Evolutionary conservation across 2,329 filamentous ascomycete genomes (phyloP).

Genomic region (Ceratocystis cubensis): DNA sequence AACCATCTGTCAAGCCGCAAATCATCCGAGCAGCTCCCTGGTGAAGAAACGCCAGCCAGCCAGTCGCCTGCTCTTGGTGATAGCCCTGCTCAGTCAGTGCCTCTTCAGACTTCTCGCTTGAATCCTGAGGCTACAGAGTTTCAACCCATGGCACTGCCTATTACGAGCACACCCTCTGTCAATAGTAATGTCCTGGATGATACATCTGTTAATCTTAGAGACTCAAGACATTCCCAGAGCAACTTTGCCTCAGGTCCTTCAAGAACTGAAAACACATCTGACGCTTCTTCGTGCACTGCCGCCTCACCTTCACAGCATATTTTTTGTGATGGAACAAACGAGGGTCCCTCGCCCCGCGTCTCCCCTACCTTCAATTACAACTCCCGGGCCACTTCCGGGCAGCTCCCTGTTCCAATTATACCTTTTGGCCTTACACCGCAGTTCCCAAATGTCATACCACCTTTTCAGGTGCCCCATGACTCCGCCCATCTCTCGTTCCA

Average conservation of each 20-base stretch:
- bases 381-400: neutral
- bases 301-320: neutral
- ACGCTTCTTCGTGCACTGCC: neutral
- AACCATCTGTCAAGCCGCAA: neutral
- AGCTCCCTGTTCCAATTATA: neutral
- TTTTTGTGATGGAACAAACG: slow-evolving; percentile 7
- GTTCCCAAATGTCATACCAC: neutral
- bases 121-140: slow-evolving; percentile 11
- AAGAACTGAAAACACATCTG: neutral
- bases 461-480: neutral
- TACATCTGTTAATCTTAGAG: neutral
- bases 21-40: neutral
- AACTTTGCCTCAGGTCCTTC: neutral
- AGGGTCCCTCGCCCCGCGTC: neutral
- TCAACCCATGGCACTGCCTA: neutral
- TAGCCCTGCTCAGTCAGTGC: neutral
- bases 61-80: neutral
- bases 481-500: neutral
- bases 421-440: slow-evolving; percentile 1
- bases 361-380: neutral
- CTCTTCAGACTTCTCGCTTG: neutral
- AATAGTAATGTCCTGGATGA: neutral
- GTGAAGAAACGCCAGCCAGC: neutral
- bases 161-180: neutral
- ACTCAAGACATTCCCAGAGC: neutral